Conservation (phyloP, 495 filamentous ascomycete genomes). For the Annulohypoxylon stygium region DNA sequence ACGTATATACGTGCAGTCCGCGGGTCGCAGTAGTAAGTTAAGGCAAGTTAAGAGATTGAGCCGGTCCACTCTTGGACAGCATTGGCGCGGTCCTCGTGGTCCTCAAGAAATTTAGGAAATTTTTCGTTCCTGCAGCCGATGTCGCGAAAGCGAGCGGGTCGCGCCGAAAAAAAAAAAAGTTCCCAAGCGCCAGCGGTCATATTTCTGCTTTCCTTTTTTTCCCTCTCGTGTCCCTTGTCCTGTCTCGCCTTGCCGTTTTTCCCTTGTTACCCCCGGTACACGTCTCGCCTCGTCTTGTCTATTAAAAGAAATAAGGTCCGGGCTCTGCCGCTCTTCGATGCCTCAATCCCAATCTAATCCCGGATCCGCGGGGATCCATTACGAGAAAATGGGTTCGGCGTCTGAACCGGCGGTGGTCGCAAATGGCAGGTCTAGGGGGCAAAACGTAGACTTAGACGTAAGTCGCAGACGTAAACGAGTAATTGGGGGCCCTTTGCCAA, state of each 20-base stretch:
- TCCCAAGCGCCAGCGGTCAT: conserved; percentile 19
- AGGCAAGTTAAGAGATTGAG: conserved; percentile 20
- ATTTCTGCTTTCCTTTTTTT: conserved; percentile 4
- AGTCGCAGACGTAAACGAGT: not conserved
- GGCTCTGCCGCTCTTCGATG: not conserved
- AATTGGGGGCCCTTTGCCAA: conserved; percentile 14
- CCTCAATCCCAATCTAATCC: not conserved
- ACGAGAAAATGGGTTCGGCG: conserved; percentile 22
- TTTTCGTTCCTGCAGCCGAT: conserved; percentile 48
- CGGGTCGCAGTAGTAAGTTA: conserved; percentile 13
- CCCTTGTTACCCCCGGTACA: not conserved
- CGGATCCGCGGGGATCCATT: conserved; percentile 13
- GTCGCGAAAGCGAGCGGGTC: conserved; percentile 44
- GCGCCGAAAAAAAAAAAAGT: conserved; percentile 12
- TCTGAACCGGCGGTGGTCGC: conserved; percentile 31
- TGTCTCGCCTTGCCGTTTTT: not conserved
- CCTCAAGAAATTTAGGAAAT: conserved; percentile 17
- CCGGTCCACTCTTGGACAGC: conserved; percentile 12
- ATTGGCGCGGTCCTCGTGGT: conserved; percentile 35
- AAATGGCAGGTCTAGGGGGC: conserved; percentile 27
- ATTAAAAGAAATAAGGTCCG: conserved; percentile 21
- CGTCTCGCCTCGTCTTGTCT: not conserved
- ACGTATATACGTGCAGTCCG: conserved; percentile 27
- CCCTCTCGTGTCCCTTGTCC: not conserved
- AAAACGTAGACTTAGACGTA: no score